Base-by-base conservation (phyloP, 805 yeast species). In the Wickerhamomyces xylosicus region DNA sequence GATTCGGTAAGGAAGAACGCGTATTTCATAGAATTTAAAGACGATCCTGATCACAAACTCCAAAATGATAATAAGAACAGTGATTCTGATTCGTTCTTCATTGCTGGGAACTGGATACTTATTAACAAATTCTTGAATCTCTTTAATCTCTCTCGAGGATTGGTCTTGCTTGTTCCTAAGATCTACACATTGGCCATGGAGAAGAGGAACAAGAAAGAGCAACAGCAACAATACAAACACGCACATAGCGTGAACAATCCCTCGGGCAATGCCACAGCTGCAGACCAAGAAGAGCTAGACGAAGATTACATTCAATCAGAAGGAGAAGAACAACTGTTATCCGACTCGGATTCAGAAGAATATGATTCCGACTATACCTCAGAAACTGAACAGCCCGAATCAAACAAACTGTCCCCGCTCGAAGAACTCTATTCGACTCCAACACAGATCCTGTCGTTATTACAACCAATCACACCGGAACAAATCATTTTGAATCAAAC, bases 261-360 rank as follows among this genome's bases (percentile, higher is more conserved):
- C n/a, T n/a, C 31, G 18, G 13, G 9, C 28, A 28, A 17, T 37
- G 4, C 33, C 37, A 9, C 20, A 38, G 16, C 20, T 37, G n/a
- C 6, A 28, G 31, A 38, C 25, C 36, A 33, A 31, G 41, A 34
- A 4, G 37, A 37, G 14, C 9, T 58, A 69, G 15, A 39, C 19
- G 43, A 40, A 18, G 33, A 22, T n/a, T 73, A 67, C 17, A 73
- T 69, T 40, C 52, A 45, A 20, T 58, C 63, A 21, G 9, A 6
- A 2, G 57, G 47, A 19, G 67, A 64, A 33, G 58, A 53, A 35
- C 25, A 45, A 40, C 41, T 49, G 51, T 46, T 55, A 53, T 45
- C 55, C 15, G 54, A 48, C 17, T 41, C 47, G 4, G 48, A 43
- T 15, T 37, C 41, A 6, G 57, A 50, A 16, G 67, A 64, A 34